A percentile compares a stretch with the other conserved stretches of the same genome.
Conservation (phyloP, 768 basidiomycete genomes). For the Suillus subaureus region DNA sequence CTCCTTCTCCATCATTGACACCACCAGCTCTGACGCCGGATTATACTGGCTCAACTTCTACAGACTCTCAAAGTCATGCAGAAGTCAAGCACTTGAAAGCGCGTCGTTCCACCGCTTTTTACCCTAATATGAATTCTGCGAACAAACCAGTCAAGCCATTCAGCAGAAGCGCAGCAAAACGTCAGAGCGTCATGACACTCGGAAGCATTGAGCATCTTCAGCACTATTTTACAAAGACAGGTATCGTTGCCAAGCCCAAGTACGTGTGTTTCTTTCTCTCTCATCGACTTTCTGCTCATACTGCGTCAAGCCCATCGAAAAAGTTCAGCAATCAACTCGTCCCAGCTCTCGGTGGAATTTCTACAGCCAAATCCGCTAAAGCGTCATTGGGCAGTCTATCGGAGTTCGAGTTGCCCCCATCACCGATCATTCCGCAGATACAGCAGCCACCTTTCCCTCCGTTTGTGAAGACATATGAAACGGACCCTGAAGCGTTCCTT, state of each 20-base stretch:
- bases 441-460: constrained; percentile 50
- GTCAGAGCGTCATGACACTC: constrained; percentile 90
- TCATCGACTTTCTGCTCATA: constrained; percentile 14
- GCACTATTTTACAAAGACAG: constrained; percentile 91
- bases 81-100: constrained; percentile 42
- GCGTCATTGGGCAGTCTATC: constrained; percentile 43
- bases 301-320: constrained; percentile 39
- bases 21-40: constrained; percentile 64
- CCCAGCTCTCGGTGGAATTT: constrained; percentile 71
- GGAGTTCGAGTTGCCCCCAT: constrained; percentile 69
- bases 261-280: constrained; percentile 44
- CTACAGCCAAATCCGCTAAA: constrained; percentile 42
- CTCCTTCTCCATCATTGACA: constrained; percentile 42
- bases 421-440: constrained; percentile 56
- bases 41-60: constrained; percentile 48
- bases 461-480: constrained; percentile 65
- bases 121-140: constrained; percentile 68
- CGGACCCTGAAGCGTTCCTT: constrained; percentile 76
- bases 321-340: constrained; percentile 66
- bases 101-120: constrained; percentile 74
- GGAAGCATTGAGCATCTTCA: constrained; percentile 98
- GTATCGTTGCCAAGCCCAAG: constrained; percentile 73
- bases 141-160: constrained; percentile 84
- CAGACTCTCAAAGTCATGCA: constrained; percentile 34
- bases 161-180: constrained; percentile 87